phyloP scores from a whole-genome alignment of 1,284 basidiomycete genomes.

The Malassezia restricta region DNA sequence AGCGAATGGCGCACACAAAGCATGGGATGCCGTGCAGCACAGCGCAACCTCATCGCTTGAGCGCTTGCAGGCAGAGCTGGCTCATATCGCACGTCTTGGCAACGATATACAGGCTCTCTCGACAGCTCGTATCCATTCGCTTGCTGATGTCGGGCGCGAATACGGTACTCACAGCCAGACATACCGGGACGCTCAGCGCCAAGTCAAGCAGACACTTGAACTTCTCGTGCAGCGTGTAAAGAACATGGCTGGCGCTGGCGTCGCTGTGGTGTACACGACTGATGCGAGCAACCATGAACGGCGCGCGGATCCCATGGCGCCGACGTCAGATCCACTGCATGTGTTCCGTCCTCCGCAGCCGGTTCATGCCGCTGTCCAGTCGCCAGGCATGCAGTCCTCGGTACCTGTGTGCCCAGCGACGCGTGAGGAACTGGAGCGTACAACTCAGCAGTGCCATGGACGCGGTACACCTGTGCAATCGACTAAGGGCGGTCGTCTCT shows the following conservation, averaged over 20 bases:
- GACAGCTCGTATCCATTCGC: slow-evolving; percentile 1
- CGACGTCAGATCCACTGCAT: background rate
- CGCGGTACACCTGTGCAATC: slow-evolving; percentile 28
- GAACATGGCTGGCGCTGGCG: background rate
- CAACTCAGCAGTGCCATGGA: slow-evolving; percentile 29
- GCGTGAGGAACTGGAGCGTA: slow-evolving; percentile 20
- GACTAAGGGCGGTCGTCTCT: slow-evolving; percentile 25
- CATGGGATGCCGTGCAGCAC: background rate
- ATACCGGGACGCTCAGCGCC: slow-evolving; percentile 3
- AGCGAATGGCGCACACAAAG: background rate
- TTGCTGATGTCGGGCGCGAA: slow-evolving; percentile 3
- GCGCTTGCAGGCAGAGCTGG: background rate
- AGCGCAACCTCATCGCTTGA: background rate
- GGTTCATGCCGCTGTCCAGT: background rate
- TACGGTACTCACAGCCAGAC: slow-evolving; percentile 3
- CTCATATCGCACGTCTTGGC: background rate
- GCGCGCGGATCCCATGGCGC: background rate
- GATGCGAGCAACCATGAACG: background rate
- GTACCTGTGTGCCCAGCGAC: background rate
- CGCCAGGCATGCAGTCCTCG: background rate
- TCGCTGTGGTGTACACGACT: slow-evolving; percentile 8
- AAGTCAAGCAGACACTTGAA: slow-evolving; percentile 3
- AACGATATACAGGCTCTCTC: background rate
- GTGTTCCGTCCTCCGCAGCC: background rate
- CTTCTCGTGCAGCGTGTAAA: background rate